phyloP scores from a whole-genome alignment of 2,329 filamentous ascomycete genomes.

The Hymenoscyphus repandus region DNA sequence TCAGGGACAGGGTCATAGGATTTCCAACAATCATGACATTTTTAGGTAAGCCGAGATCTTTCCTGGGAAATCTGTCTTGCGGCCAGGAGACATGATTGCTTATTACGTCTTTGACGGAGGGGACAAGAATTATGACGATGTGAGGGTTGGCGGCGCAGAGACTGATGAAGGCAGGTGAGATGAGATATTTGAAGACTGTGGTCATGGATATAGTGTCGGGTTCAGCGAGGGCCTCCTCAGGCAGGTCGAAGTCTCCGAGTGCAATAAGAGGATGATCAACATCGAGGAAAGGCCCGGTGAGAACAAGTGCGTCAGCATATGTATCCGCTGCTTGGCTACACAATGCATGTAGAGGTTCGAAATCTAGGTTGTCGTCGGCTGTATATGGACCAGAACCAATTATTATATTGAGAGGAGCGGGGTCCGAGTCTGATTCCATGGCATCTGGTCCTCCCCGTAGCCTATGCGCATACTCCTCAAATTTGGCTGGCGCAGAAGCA shows the following conservation, averaged over 20 bases:
- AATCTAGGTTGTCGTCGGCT: conserved; percentile 85
- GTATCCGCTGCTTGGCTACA: conserved; percentile 71
- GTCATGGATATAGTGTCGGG: conserved; percentile 74
- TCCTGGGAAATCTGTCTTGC: conserved; percentile 63
- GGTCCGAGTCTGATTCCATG: conserved; percentile 53
- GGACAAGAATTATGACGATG: conserved; percentile 76
- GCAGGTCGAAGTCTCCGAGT: conserved; percentile 71
- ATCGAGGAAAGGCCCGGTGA: conserved; percentile 86
- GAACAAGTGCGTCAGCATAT: conserved; percentile 71
- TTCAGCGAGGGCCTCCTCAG: conserved; percentile 60
- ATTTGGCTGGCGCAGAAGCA: conserved; percentile 59
- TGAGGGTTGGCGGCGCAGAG: conserved; percentile 67
- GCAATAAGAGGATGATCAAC: conserved; percentile 85
- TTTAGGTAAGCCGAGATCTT: conserved; percentile 74
- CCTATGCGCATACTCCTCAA: conserved; percentile 65
- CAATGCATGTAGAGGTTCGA: conserved; percentile 77
- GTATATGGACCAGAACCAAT: conserved; percentile 87
- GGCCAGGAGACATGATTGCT: conserved; percentile 85
- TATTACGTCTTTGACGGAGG: conserved; percentile 76
- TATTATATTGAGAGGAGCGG: conserved; percentile 68
- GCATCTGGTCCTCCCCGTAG: conserved; percentile 60
- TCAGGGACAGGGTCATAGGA: conserved; percentile 82
- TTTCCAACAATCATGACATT: conserved; percentile 76
- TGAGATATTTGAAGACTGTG: conserved; percentile 76
- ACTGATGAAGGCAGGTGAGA: conserved; percentile 66